Conservation (phyloP, 495 filamentous ascomycete genomes). For the Neurospora sp. region DNA sequence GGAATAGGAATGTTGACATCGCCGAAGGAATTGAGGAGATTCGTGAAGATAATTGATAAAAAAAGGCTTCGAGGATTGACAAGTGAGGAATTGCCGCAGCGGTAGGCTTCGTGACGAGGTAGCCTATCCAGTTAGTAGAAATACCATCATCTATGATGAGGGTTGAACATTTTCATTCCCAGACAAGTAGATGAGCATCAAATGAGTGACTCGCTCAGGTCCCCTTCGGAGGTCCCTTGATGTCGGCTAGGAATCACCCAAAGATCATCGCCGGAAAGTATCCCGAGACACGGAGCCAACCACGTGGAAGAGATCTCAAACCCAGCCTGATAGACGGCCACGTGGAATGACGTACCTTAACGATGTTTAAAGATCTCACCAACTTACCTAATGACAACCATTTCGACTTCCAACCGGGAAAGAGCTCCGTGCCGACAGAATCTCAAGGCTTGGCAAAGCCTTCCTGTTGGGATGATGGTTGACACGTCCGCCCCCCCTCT, state of each 20-base stretch:
- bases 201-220: neutral
- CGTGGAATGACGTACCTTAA: neutral
- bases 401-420: neutral
- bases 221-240: neutral
- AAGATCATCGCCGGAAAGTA: neutral
- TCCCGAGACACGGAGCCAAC: neutral
- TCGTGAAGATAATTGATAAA: neutral
- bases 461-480: neutral
- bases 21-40: neutral
- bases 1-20: neutral
- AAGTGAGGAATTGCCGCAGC: neutral
- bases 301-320: neutral
- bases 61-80: neutral
- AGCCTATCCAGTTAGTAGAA: neutral
- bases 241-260: neutral
- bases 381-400: neutral
- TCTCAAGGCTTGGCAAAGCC: neutral
- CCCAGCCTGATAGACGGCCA: neutral
- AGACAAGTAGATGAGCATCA: neutral
- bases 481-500: neutral
- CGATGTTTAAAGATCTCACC: neutral
- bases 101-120: neutral
- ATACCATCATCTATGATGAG: neutral
- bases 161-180: neutral
- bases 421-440: neutral